Conservation (phyloP, 2,329 filamentous ascomycete genomes). For the Claviceps maximensis region DNA sequence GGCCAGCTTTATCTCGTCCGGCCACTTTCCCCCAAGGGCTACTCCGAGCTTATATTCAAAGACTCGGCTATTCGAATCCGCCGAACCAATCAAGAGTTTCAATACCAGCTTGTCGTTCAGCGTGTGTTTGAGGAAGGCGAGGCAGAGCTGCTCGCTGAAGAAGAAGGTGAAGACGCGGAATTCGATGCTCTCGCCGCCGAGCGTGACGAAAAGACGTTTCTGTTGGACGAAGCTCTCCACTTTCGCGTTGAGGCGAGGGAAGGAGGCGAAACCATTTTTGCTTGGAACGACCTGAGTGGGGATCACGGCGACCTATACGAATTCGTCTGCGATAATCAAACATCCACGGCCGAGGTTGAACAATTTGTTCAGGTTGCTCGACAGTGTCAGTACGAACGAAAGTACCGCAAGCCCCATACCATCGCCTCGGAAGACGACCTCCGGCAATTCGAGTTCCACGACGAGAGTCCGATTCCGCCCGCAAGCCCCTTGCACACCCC, state of each 20-base stretch:
- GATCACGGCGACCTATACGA: conserved; percentile 94
- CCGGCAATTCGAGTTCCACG: conserved; percentile 65
- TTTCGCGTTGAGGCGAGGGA: conserved; percentile 75
- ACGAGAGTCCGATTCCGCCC: conserved; percentile 49
- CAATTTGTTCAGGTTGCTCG: conserved; percentile 72
- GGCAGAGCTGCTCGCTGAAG: conserved; percentile 78
- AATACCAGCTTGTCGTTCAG: conserved; percentile 95
- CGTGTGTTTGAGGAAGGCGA: conserved; percentile 96
- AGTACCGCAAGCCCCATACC: conserved; percentile 68
- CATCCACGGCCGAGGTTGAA: conserved; percentile 56
- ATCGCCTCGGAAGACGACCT: conserved; percentile 74
- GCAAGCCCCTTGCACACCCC: conserved; percentile 51
- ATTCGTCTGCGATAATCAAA: conserved; percentile 78
- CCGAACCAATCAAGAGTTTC: conserved; percentile 84
- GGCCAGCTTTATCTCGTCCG: conserved; percentile 96
- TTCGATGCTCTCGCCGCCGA: conserved; percentile 62
- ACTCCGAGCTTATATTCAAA: conserved; percentile 97
- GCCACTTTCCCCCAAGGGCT: conserved; percentile 88
- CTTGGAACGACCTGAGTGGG: conserved; percentile 89
- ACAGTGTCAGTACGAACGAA: conserved; percentile 96
- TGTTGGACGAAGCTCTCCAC: conserved; percentile 84
- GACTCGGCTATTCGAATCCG: conserved; percentile 88
- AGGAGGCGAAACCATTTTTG: conserved; percentile 71
- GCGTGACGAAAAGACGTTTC: conserved; percentile 92
- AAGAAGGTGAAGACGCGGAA: conserved; percentile 71